phyloP scores from a whole-genome alignment of 768 basidiomycete species.

The Pholiota microspora region DNA sequence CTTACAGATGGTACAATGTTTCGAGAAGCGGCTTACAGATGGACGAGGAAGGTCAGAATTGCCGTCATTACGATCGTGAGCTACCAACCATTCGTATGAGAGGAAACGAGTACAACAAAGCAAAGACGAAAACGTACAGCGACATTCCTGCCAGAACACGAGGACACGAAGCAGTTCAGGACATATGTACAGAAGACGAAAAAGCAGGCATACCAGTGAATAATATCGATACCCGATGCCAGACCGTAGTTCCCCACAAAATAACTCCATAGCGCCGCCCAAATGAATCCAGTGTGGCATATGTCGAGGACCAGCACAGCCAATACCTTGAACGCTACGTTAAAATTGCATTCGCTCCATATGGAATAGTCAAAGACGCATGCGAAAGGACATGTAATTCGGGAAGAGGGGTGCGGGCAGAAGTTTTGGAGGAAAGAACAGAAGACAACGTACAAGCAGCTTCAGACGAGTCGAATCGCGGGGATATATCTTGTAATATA shows the following conservation, averaged over 20 bases:
- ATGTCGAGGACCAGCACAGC: conserved; percentile 36
- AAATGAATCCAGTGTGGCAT: conserved; percentile 36
- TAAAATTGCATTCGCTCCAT: no score
- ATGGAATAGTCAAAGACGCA: no score
- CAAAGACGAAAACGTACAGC: conserved; percentile 13
- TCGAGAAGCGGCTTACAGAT: conserved; percentile 17
- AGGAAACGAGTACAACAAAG: background rate
- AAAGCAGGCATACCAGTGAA: conserved; percentile 30
- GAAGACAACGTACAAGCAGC: conserved; percentile 21
- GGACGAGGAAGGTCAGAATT: conserved; percentile 31
- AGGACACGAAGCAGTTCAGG: background rate
- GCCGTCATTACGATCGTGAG: conserved; percentile 28
- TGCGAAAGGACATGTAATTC: background rate
- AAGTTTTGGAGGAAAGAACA: background rate
- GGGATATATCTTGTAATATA: conserved; percentile 34
- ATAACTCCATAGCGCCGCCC: conserved; percentile 38
- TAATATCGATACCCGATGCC: conserved; percentile 24
- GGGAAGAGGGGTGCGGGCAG: background rate
- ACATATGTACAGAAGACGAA: background rate
- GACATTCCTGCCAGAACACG: conserved; percentile 8
- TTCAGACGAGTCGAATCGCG: conserved; percentile 25
- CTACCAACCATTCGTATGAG: conserved; percentile 4
- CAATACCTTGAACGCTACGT: conserved; percentile 22
- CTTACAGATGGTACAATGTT: no score
- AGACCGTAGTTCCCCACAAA: conserved; percentile 32